phyloP scores from a whole-genome alignment of 176 grass and related monocot species.

The Thinopyrum elongatum region DNA sequence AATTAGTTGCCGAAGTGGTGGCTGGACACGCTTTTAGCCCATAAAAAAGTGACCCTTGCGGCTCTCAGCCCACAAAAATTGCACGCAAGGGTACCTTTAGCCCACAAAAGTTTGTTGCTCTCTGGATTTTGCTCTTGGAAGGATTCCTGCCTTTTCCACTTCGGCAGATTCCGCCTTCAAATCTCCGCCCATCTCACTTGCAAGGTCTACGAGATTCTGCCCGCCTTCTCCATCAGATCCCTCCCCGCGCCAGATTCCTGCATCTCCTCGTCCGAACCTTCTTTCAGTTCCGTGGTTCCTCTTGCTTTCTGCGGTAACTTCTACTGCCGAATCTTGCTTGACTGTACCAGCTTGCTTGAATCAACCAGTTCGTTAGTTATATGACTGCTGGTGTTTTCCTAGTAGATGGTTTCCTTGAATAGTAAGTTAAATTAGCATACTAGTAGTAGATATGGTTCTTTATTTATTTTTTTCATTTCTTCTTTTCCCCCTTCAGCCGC shows the following conservation, averaged over 20 bases:
- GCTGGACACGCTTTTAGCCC: no score
- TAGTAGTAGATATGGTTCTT: neutral
- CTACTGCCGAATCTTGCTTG: neutral
- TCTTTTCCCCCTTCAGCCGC: neutral
- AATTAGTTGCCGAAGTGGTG: no score
- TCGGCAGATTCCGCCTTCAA: constrained; percentile 7
- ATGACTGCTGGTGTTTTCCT: neutral
- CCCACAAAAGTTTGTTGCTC: no score
- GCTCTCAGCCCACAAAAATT: no score
- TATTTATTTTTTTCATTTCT: neutral
- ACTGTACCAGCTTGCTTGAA: neutral
- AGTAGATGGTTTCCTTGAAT: neutral
- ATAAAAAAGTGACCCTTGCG: no score
- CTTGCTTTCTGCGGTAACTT: constrained; percentile 17
- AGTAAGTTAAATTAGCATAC: neutral
- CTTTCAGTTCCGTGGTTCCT: neutral
- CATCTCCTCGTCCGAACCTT: neutral
- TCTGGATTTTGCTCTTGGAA: no score
- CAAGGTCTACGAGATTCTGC: neutral
- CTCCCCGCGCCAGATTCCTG: neutral
- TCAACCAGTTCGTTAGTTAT: neutral
- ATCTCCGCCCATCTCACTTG: neutral
- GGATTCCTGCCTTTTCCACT: neutral
- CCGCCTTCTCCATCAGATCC: neutral
- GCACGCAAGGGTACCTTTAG: no score